Conservation (phyloP, 768 basidiomycete species). For the Rhizopogon vesiculosus region DNA sequence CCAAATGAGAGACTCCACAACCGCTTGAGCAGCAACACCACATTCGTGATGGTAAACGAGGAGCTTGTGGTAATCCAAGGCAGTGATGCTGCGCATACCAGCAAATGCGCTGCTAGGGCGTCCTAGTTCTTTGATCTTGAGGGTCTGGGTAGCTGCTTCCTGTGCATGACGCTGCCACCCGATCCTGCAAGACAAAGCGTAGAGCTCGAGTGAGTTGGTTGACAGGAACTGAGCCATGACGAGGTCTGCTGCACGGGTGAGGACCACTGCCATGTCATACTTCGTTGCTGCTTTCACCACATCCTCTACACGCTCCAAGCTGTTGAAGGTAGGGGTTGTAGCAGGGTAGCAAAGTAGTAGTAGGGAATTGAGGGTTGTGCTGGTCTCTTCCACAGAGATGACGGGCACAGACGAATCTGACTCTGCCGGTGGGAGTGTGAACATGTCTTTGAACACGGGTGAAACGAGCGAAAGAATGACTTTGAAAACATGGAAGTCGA, state of each 20-base stretch:
- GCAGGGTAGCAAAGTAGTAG: slow-evolving; percentile 22
- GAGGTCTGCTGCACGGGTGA: slow-evolving; percentile 11
- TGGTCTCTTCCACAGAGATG: slow-evolving; percentile 14
- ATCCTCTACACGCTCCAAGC: slow-evolving; percentile 15
- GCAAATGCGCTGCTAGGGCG: slow-evolving; percentile 14
- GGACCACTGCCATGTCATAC: slow-evolving; percentile 21
- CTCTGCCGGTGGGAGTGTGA: slow-evolving; percentile 35
- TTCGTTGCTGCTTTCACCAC: slow-evolving; percentile 20
- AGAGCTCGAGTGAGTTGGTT: slow-evolving; percentile 17
- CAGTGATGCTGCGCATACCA: slow-evolving; percentile 38
- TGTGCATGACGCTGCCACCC: slow-evolving; percentile 13
- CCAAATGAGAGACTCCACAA: slow-evolving; percentile 6
- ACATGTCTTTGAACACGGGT: slow-evolving; percentile 44
- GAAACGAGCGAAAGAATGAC: slow-evolving; percentile 44
- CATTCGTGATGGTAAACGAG: slow-evolving; percentile 37
- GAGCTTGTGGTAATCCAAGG: slow-evolving; percentile 35
- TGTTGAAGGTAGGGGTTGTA: slow-evolving; percentile 12
- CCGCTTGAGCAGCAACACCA: slow-evolving; percentile 15
- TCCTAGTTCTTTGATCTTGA: slow-evolving; percentile 12
- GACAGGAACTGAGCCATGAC: slow-evolving; percentile 6
- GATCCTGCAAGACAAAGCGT: slow-evolving; percentile 22
- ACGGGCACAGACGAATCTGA: neutral
- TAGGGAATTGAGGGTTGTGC: slow-evolving; percentile 10
- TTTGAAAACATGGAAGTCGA: slow-evolving; percentile 9
- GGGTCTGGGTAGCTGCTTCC: slow-evolving; percentile 17